Evolutionary conservation across 2,329 filamentous ascomycete species (phyloP), one percentile per base, ranked within the genome.

Genomic region (Epichloe sp.): DNA sequence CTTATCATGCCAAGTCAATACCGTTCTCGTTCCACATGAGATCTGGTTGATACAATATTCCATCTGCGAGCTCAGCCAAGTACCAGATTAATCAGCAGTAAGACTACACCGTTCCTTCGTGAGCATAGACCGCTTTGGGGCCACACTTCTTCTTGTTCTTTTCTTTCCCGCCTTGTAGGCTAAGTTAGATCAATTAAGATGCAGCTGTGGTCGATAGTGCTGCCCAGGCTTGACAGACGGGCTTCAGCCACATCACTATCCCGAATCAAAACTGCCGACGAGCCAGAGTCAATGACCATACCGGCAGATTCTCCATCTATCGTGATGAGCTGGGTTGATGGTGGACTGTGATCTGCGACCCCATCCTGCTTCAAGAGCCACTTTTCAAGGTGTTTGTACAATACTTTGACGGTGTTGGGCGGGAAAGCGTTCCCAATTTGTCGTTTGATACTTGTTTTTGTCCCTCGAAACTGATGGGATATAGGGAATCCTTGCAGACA

Each of bases 341-440:
- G 1, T 5, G 52, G 55, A 17, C 54, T 51, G n/a, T 55, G 57
- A 7, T 23, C 55, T 15, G 36, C 44, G 17, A 72, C 59, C 0
- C 65, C 61, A 50, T 80, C 77, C 19, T 69, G 59, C 1, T 61
- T 54, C 14, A 76, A 61, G 1, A 80, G 59, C 66, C 71, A 76
- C 7, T 62, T 54, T 17, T 71, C 63, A 8, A 80, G 58, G 47
- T 78, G 73, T n/a, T 62, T 60, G 54, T 75, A 79, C 0, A 80
- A 58, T 0, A 72, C 64, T 26, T 66, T 65, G 3, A 79, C 79
- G 0, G 76, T 74, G 31, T 68, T 68, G 0, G 86, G 79, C 0
- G 88, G 85, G 15, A 91, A 88, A 0, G 86, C 87, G 59, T 93
- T 91, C 0, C 87, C 87, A 55, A 91, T 86, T 62, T 89, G 85